Percentiles rank a stretch among this genome's conserved stretches.
These are phyloP conservation scores for Cyphellophora attinorum DNA, from an alignment of 2,329 filamentous ascomycete species.

Conservation along the genomic window DNA sequence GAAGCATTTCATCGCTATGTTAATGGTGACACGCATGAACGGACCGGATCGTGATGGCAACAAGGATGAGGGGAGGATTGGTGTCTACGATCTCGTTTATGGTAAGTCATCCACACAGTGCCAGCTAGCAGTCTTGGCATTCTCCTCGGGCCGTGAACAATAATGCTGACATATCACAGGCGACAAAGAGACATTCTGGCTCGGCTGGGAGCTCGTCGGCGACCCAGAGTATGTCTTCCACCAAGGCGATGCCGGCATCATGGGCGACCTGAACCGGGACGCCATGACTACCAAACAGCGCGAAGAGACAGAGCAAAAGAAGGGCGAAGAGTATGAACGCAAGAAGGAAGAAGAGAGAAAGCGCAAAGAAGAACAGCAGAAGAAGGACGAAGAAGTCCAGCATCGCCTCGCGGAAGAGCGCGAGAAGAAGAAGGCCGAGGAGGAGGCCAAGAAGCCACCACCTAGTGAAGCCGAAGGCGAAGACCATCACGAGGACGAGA, in stretches of 20 bases:
- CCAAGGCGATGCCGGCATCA: constrained; percentile 24
- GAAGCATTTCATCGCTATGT: constrained; percentile 34
- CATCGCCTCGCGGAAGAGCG: not conserved
- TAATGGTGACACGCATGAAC: constrained; percentile 25
- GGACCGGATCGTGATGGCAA: constrained; percentile 36
- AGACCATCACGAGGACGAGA: constrained; percentile 3
- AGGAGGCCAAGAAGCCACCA: constrained; percentile 1
- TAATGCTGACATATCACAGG: constrained; percentile 20
- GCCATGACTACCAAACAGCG: constrained; percentile 1
- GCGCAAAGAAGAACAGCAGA: constrained; percentile 14
- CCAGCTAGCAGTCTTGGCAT: too few species aligned
- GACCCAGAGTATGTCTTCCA: constrained; percentile 36
- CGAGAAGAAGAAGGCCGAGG: constrained; percentile 2
- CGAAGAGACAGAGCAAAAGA: constrained; percentile 11
- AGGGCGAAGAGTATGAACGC: constrained; percentile 1
- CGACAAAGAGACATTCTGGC: constrained; percentile 43
- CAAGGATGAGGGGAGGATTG: constrained; percentile 25
- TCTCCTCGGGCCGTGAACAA: not conserved
- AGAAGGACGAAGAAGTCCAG: constrained; percentile 1
- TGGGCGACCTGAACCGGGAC: constrained; percentile 10
- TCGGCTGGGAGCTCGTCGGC: constrained; percentile 37
- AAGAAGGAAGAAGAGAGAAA: constrained; percentile 2
- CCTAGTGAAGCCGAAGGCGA: constrained; percentile 1
- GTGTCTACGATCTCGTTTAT: constrained; percentile 39
- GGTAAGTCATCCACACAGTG: constrained; percentile 24